Evolutionary conservation across 2,329 filamentous ascomycete genomes (phyloP), one percentile per base, ranked within the genome.

Genomic region (Ceratocystis variospora): DNA sequence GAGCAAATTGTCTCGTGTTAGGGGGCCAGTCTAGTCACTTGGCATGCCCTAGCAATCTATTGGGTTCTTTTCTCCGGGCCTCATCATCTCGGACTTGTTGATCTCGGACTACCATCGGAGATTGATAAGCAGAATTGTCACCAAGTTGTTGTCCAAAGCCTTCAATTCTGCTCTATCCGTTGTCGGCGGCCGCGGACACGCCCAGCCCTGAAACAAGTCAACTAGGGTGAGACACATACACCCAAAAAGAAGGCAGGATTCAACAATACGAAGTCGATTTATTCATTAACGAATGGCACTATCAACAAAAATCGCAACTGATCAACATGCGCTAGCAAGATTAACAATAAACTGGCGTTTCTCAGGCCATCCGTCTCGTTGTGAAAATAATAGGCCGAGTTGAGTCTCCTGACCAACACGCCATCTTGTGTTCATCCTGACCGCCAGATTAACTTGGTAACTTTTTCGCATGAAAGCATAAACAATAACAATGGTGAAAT

Each of bases 101-200:
- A 57, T 33, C 53, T 57, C 53, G 53, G 53, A 57, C 31, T 33
- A 57, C 15, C 17, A 17, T 57, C 53, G 53, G 53, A 57, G 53
- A 57, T 57, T 57, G 53, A 57, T 57, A 57, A 57, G 53, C 53
- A 33, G 37, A 25, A 33, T 31, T 28, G 31, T 57, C 53, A 31
- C 28, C 53, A 57, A 5, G 10, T 57, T 55, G 12, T 28, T 25
- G 15, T 57, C 10, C 12, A 12, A 41, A 41, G 37, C 12, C 37
- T 41, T 3, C 37, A 41, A 41, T 10, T 15, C 3, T 12, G 10
- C 37, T 41, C 37, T 41, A 41, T 41, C 46, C 46, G 46, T 48
- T 48, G 46, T 48, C 46, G 46, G 50, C 50, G 15, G 19, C 2
- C 19, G 15, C 31, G 28, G 3, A 25, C 22, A 25, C 19, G 12